Evolutionary conservation across 1,284 basidiomycete genomes (phyloP).

Genomic region (Melampsora occidentalis): DNA sequence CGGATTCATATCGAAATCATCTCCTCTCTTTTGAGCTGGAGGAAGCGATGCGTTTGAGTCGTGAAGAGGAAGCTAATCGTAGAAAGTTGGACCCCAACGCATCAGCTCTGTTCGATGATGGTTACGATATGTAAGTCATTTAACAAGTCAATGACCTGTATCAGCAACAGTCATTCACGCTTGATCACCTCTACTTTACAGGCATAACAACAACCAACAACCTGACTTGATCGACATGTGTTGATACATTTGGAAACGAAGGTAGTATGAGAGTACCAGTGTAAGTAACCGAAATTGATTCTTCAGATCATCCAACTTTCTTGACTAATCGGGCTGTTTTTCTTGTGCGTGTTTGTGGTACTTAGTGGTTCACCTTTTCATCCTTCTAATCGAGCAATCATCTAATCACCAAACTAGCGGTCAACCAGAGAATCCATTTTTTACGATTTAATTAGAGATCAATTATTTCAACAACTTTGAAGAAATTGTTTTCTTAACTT

Average conservation of each 20-base stretch:
- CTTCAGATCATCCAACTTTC: background rate
- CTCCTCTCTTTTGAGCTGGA: conserved; percentile 56
- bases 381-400: conserved; percentile 33
- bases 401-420: conserved; percentile 23
- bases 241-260: conserved; percentile 89
- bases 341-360: background rate
- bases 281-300: conserved; percentile 32
- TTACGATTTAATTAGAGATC: conserved; percentile 18
- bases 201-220: conserved; percentile 51
- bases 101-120: conserved; percentile 43
- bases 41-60: conserved; percentile 73
- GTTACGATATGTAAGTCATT: conserved; percentile 9
- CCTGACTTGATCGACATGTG: conserved; percentile 55
- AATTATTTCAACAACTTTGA: too few relatives aligned
- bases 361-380: conserved; percentile 43
- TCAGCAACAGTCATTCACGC: background rate
- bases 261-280: conserved; percentile 64
- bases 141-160: background rate
- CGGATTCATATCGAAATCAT: background rate
- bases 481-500: too few relatives aligned
- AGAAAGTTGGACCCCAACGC: conserved; percentile 41
- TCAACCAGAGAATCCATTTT: conserved; percentile 43
- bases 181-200: conserved; percentile 48
- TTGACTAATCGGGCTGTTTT: background rate
- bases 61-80: conserved; percentile 67